Evolutionary conservation across 2,329 filamentous ascomycete species (phyloP).

Genomic region (Ophiosphaerella korrae): DNA sequence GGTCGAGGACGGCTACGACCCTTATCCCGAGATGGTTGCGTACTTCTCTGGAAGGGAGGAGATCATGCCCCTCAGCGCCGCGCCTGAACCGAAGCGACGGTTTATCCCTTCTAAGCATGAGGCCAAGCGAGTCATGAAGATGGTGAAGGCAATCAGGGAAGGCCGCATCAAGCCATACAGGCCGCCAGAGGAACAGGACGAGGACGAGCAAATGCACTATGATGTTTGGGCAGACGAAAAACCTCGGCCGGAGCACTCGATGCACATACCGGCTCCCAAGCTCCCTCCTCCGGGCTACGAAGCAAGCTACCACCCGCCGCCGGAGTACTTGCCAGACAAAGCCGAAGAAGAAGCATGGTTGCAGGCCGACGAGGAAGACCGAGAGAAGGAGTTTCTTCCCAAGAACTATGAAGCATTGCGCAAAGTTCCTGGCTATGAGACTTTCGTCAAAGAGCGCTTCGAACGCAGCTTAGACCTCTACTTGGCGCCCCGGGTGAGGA

Average conservation of each 20-base stretch:
- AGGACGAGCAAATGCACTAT: conserved; percentile 74
- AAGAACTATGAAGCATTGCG: conserved; percentile 81
- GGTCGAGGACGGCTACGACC: conserved; percentile 86
- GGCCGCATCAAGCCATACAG: conserved; percentile 92
- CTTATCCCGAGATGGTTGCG: conserved; percentile 89
- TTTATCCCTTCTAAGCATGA: conserved; percentile 98
- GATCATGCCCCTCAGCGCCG: conserved; percentile 91
- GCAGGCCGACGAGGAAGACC: conserved; percentile 83
- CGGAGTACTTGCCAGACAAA: conserved; percentile 87
- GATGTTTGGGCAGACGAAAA: conserved; percentile 96
- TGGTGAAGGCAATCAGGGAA: conserved; percentile 93
- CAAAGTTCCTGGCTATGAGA: conserved; percentile 88
- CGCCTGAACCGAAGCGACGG: conserved; percentile 92
- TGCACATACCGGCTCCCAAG: conserved; percentile 96
- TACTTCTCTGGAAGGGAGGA: conserved; percentile 92
- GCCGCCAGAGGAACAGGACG: conserved; percentile 74
- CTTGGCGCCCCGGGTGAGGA: conserved; percentile 85
- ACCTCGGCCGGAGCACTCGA: conserved; percentile 79
- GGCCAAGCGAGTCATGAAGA: conserved; percentile 93
- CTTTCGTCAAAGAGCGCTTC: conserved; percentile 93
- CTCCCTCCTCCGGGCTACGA: conserved; percentile 91
- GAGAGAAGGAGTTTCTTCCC: conserved; percentile 87
- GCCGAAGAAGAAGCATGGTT: conserved; percentile 87
- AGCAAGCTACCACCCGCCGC: conserved; percentile 93
- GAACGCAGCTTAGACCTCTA: conserved; percentile 95